Evolutionary conservation across 2,329 filamentous ascomycete genomes (phyloP).

Genomic region (Epichloe festucae): DNA sequence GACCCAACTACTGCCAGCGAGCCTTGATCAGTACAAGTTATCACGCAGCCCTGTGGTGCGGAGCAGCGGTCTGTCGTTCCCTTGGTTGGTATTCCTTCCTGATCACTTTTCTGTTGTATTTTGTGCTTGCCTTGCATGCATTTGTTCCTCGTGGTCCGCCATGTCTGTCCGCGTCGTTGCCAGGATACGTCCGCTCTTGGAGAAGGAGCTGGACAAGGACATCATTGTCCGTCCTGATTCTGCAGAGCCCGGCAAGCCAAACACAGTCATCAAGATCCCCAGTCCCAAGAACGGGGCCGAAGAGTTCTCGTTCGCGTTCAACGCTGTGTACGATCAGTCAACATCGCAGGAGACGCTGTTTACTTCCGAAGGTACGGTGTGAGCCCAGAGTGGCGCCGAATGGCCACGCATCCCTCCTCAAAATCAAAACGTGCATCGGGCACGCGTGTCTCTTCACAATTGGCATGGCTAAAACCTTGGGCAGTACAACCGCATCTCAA

Average conservation of each 20-base stretch:
- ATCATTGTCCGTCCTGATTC: slow-evolving; percentile 63
- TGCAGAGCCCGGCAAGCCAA: slow-evolving; percentile 46
- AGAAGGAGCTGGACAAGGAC: slow-evolving; percentile 76
- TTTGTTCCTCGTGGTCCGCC: slow-evolving; percentile 8
- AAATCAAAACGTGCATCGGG: background rate
- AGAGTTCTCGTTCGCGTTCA: slow-evolving; percentile 90
- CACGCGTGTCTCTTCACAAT: background rate
- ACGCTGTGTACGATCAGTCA: slow-evolving; percentile 72
- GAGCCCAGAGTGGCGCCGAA: background rate
- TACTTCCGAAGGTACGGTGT: slow-evolving; percentile 62
- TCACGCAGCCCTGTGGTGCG: background rate
- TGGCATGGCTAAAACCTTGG: slow-evolving; percentile 13
- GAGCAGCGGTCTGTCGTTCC: background rate
- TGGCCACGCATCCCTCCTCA: background rate
- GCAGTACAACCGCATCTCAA: slow-evolving; percentile 81
- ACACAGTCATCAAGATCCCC: slow-evolving; percentile 70
- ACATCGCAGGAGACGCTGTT: slow-evolving; percentile 81
- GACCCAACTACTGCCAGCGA: background rate
- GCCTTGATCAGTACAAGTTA: background rate
- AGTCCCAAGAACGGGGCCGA: slow-evolving; percentile 88
- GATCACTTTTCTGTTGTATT: slow-evolving; percentile 5
- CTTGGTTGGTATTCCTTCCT: background rate
- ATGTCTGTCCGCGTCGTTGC: slow-evolving; percentile 78
- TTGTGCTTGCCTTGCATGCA: slow-evolving; percentile 7
- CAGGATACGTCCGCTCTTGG: slow-evolving; percentile 76